Conservation (phyloP, 768 basidiomycete genomes). For the Termitomyces sp. region DNA sequence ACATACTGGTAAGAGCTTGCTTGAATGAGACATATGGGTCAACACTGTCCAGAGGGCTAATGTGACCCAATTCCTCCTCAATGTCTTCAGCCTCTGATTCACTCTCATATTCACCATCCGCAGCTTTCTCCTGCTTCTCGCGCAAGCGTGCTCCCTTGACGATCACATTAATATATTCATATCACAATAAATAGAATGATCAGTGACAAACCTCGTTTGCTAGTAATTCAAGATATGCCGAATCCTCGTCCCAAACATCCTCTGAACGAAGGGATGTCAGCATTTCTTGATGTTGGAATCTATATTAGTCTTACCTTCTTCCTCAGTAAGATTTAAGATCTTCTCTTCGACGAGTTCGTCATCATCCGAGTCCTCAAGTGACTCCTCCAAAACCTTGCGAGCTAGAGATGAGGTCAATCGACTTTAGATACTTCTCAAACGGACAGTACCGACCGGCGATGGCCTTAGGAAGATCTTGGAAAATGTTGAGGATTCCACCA, state of each 20-base stretch:
- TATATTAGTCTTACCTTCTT: conserved; percentile 43
- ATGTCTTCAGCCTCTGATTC: conserved; percentile 56
- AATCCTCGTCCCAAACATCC: conserved; percentile 89
- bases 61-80: conserved; percentile 80
- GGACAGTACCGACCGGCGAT: conserved; percentile 47
- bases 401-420: conserved; percentile 27
- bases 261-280: conserved; percentile 32
- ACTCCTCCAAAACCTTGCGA: conserved; percentile 57
- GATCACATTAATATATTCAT: not conserved
- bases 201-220: conserved; percentile 61
- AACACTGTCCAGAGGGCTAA: conserved; percentile 77
- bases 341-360: conserved; percentile 50
- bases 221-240: conserved; percentile 82
- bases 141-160: conserved; percentile 68
- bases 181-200: not conserved
- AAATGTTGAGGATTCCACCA: conserved; percentile 61
- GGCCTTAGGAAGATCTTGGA: conserved; percentile 75
- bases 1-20: conserved; percentile 67
- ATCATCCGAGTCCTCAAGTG: conserved; percentile 30
- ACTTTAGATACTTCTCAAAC: not conserved
- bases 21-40: conserved; percentile 79
- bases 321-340: conserved; percentile 59
- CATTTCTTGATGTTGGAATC: not conserved
- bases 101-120: conserved; percentile 43
- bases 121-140: conserved; percentile 49